Percentiles rank a stretch among this genome's conserved stretches.
Evolutionary conservation across 2,329 filamentous ascomycete genomes (phyloP).

Genomic region (Neoarthrinium moseri): DNA sequence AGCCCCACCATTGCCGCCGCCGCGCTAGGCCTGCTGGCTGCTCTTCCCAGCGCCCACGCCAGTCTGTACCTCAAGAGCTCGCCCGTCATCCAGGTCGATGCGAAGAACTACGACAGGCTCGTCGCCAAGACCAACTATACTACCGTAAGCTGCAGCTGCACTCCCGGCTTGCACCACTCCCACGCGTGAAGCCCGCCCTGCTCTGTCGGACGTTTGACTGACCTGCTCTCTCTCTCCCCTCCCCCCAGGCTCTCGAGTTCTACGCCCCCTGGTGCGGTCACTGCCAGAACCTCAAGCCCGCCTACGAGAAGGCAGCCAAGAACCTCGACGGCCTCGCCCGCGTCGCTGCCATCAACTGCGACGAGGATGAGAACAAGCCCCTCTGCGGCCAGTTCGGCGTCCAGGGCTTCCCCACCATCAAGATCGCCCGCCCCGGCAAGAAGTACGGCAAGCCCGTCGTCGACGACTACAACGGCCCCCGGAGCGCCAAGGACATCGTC

Average conservation of each 20-base stretch:
- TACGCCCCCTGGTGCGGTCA: conserved; percentile 98
- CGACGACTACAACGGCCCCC: conserved; percentile 85
- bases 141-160: conserved; percentile 60
- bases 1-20: conserved; percentile 52
- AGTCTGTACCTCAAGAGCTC: conserved; percentile 84
- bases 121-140: conserved; percentile 90
- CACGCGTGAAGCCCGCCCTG: not conserved
- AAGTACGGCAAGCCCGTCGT: conserved; percentile 73
- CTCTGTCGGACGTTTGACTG: conserved; percentile 7
- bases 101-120: conserved; percentile 75
- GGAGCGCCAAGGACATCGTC: conserved; percentile 82
- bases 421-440: conserved; percentile 84
- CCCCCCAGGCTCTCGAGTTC: conserved; percentile 80
- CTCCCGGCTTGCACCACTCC: not conserved
- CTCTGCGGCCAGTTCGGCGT: conserved; percentile 85
- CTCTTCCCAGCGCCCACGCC: conserved; percentile 64
- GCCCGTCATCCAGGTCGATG: conserved; percentile 78
- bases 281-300: conserved; percentile 92
- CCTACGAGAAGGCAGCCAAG: conserved; percentile 90
- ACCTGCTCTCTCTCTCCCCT: too few species aligned
- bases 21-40: conserved; percentile 63
- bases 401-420: conserved; percentile 92
- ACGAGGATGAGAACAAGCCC: conserved; percentile 87
- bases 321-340: conserved; percentile 90
- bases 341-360: conserved; percentile 92